Conservation (phyloP, 139 green algal genomes). For the Micractinium sp. region DNA sequence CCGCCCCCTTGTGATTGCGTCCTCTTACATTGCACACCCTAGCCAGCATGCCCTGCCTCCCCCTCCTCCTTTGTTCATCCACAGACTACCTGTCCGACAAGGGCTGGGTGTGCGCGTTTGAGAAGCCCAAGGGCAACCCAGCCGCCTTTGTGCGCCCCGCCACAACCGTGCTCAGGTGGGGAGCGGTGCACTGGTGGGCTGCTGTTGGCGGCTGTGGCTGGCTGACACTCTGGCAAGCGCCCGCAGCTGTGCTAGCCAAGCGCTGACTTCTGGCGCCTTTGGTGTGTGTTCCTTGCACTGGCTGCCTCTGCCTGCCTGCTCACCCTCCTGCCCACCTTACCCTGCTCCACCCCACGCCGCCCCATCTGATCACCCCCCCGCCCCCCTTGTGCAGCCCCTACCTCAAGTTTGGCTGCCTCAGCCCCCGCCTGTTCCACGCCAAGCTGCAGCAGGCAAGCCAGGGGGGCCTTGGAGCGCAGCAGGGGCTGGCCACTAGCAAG, state of each 20-base stretch:
- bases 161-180: conserved; percentile 83
- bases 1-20: not conserved
- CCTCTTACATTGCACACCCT: not conserved
- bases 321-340: not conserved
- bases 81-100: conserved; percentile 62
- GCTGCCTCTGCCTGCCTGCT: not conserved
- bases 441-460: conserved; percentile 44
- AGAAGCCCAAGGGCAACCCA: conserved; percentile 91
- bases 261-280: not conserved
- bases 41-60: not conserved
- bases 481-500: too few relatives aligned
- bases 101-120: conserved; percentile 81
- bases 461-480: too few relatives aligned
- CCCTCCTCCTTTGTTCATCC: not conserved
- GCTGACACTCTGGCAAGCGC: not conserved
- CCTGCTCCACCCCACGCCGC: not conserved
- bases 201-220: not conserved
- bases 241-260: not conserved
- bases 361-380: not conserved
- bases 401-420: conserved; percentile 84
- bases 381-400: conserved; percentile 60
- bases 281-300: not conserved
- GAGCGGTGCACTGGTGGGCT: not conserved
- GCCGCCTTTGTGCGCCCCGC: conserved; percentile 75
- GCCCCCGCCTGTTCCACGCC: conserved; percentile 55